Base-by-base conservation (phyloP, 1,284 basidiomycete genomes). In the Taiwanofungus camphoratus region DNA sequence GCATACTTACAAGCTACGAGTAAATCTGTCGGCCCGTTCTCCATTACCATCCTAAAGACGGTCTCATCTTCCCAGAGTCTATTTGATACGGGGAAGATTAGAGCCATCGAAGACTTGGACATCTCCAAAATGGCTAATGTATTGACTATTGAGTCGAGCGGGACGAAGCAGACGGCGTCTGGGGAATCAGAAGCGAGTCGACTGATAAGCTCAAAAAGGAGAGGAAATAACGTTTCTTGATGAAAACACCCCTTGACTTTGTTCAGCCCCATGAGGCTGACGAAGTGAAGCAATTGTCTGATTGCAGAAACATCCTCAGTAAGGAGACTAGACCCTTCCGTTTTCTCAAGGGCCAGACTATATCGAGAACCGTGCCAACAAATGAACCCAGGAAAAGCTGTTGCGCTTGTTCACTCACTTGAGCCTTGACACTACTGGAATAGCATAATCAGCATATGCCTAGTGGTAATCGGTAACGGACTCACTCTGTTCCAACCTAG, bases 251-350 rank as follows among this genome's bases (percentile, higher is more conserved):
- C 43, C 29, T 52, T 46, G n/a, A 54, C 47, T 20, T 55, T 48
- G 30, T 55, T 55, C 34, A 60, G 53, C 63, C 64, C 65, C 15
- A 67, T 33, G 32, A 71, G 41, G 1, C 59, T 51, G 22, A 67
- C 48, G 45, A 71, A 62, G 20, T 64, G 56, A 2, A 69, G 37
- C 1, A 45, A 36, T 29, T 56, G 53, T 32, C 54, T 42, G 24
- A 49, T 21, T 19, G 16, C 34, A 11, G 39, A 50, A 4, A 52
- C 16, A 3, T 42, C 50, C 6, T 21, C 18, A n/a, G 9, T 29
- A 9, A 8, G 8, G 26, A 29, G 26, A 29, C 26, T 29, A 9
- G 26, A 29, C 26, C 26, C 9, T n/a, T 29, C n/a, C 8, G 8
- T n/a, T 29, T 29, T n/a, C 8, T 29, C 26, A 29, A 29, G 26